phyloP scores from a whole-genome alignment of 176 grass and related monocot genomes.

The Carex kokanica region DNA sequence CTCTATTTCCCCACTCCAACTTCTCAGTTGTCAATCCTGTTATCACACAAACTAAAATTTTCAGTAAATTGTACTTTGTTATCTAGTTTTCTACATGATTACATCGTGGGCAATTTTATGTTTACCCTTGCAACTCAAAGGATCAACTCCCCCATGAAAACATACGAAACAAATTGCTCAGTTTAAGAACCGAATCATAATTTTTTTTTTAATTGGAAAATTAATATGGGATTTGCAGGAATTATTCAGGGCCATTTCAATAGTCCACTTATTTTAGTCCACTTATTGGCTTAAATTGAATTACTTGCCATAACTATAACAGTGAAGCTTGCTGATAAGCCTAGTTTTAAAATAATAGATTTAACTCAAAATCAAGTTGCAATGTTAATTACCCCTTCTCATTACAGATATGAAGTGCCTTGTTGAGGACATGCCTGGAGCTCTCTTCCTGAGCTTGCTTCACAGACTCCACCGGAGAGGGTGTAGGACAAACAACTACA shows the following conservation, averaged over 20 bases:
- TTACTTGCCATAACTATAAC: not conserved
- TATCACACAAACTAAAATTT: no score
- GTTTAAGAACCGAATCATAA: not conserved
- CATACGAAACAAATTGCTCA: not conserved
- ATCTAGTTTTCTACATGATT: no score
- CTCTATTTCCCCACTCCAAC: no score
- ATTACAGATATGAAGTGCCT: conserved; percentile 28
- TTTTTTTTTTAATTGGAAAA: not conserved
- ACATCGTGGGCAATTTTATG: no score
- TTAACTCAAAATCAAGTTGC: not conserved
- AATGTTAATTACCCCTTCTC: conserved; percentile 3
- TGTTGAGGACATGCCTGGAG: conserved; percentile 31
- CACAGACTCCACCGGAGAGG: conserved; percentile 41
- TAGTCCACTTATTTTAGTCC: not conserved
- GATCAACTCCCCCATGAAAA: no score
- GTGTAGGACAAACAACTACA: conserved; percentile 33
- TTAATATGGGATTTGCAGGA: not conserved
- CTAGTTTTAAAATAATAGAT: not conserved
- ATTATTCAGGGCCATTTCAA: no score
- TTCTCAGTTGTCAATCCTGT: no score
- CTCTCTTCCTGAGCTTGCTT: conserved; percentile 39
- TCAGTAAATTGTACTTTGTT: no score
- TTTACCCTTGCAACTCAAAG: no score
- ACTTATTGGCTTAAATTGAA: not conserved
- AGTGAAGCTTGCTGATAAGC: not conserved